Evolutionary conservation across 768 basidiomycete species (phyloP).

Genomic region (Amanita polypyramis): DNA sequence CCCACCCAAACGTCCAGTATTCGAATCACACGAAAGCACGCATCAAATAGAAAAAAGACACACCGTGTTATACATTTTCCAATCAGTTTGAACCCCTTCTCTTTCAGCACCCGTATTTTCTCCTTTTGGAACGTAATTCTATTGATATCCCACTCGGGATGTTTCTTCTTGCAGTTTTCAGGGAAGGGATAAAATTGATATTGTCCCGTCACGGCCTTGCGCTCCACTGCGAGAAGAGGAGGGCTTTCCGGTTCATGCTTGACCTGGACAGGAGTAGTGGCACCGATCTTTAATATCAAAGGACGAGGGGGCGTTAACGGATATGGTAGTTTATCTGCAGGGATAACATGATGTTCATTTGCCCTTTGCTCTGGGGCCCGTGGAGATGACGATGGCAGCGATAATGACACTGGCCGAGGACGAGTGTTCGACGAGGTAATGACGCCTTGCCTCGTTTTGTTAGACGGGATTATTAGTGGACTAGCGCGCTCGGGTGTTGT

Average conservation of each 20-base stretch:
- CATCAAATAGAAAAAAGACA: not conserved
- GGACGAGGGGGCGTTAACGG: not conserved
- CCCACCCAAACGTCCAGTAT: not conserved
- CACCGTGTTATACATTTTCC: constrained; percentile 1
- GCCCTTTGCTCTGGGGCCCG: not conserved
- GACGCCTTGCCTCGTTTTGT: not conserved
- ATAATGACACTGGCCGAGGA: not conserved
- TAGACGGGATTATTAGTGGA: not conserved
- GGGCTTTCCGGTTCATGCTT: constrained; percentile 6
- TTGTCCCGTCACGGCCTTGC: not conserved
- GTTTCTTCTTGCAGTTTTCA: not conserved
- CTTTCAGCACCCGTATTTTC: not conserved
- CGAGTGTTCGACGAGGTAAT: not conserved
- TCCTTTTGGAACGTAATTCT: not conserved
- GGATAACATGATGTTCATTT: not conserved
- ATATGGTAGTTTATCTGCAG: not conserved
- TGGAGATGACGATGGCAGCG: not conserved
- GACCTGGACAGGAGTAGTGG: not conserved
- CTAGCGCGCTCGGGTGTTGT: not conserved
- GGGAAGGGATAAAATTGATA: not conserved
- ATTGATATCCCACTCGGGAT: not conserved
- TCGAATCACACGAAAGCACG: not conserved
- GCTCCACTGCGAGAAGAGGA: not conserved
- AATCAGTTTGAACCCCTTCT: not conserved
- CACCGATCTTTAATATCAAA: too few species aligned